phyloP scores from a whole-genome alignment of 495 filamentous ascomycete genomes.

The Xylaria palmicola region DNA sequence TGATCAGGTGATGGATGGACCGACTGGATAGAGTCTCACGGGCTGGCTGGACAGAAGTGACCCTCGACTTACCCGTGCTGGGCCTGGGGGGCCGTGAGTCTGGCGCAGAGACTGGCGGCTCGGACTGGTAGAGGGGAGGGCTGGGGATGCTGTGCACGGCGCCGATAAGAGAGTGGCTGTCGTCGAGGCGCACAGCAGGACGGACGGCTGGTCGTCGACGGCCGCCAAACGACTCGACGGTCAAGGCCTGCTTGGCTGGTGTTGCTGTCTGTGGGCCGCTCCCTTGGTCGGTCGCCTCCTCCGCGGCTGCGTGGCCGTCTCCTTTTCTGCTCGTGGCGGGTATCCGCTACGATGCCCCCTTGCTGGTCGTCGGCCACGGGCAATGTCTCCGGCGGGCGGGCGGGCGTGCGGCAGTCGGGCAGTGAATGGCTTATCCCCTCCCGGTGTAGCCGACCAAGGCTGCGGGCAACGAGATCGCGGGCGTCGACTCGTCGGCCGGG shows the following conservation, averaged over 20 bases:
- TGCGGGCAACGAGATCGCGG: not conserved
- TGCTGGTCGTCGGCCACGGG: no score
- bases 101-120: constrained; percentile 27
- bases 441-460: constrained; percentile 7
- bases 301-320: no score
- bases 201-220: not conserved
- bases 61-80: constrained; percentile 28
- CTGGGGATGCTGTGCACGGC: constrained; percentile 19
- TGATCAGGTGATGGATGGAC: constrained; percentile 4
- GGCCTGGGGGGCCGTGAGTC: constrained; percentile 34
- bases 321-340: no score
- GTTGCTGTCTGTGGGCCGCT: no score
- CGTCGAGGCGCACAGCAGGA: constrained; percentile 11
- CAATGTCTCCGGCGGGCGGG: no score
- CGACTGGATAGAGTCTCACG: constrained; percentile 3
- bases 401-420: no score
- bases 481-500: not conserved
- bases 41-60: constrained; percentile 2
- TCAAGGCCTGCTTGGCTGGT: no score
- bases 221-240: not conserved
- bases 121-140: constrained; percentile 10
- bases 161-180: constrained; percentile 3
- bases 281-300: no score
- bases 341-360: no score
- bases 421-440: constrained; percentile 4